These are phyloP conservation scores for Galerina sulciceps DNA, from an alignment of 768 basidiomycete species.

Conservation along the genomic window DNA sequence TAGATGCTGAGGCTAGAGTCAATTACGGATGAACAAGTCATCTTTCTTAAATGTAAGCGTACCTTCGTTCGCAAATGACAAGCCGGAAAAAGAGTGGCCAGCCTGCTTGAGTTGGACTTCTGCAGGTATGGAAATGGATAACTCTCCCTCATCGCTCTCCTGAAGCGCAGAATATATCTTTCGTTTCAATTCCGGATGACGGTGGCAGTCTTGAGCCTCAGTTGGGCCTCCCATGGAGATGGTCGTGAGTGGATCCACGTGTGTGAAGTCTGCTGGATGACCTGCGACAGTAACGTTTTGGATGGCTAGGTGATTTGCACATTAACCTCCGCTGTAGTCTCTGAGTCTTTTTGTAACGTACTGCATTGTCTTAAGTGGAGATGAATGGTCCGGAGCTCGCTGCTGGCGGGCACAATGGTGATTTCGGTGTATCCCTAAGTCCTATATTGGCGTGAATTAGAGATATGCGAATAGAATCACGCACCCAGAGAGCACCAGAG, in stretches of 20 bases:
- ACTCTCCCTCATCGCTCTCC: conserved; percentile 92
- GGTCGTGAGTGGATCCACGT: conserved; percentile 75
- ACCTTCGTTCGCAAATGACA: conserved; percentile 56
- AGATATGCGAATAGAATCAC: conserved; percentile 24
- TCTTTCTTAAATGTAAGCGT: not conserved
- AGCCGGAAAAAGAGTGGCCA: conserved; percentile 45
- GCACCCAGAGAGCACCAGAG: conserved; percentile 82
- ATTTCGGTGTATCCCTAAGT: conserved; percentile 91
- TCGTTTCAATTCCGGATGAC: conserved; percentile 92
- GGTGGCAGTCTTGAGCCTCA: conserved; percentile 78
- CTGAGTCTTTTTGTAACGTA: conserved; percentile 40
- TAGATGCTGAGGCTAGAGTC: conserved; percentile 53
- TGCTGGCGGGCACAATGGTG: conserved; percentile 80
- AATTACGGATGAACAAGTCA: not conserved
- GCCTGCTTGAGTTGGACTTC: conserved; percentile 71
- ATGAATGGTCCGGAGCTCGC: conserved; percentile 81
- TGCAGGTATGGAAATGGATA: conserved; percentile 85
- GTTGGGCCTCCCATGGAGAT: conserved; percentile 55
- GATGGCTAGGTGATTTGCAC: conserved; percentile 48
- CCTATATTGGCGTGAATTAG: conserved; percentile 22
- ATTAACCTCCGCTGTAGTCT: not conserved
- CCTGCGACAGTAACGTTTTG: conserved; percentile 75
- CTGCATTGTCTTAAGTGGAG: conserved; percentile 90
- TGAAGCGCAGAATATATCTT: conserved; percentile 88
- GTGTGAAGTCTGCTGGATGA: conserved; percentile 75